Evolutionary conservation across 768 basidiomycete genomes (phyloP), one percentile per base, ranked within the genome.

Genomic region (Obba rivulosa): DNA sequence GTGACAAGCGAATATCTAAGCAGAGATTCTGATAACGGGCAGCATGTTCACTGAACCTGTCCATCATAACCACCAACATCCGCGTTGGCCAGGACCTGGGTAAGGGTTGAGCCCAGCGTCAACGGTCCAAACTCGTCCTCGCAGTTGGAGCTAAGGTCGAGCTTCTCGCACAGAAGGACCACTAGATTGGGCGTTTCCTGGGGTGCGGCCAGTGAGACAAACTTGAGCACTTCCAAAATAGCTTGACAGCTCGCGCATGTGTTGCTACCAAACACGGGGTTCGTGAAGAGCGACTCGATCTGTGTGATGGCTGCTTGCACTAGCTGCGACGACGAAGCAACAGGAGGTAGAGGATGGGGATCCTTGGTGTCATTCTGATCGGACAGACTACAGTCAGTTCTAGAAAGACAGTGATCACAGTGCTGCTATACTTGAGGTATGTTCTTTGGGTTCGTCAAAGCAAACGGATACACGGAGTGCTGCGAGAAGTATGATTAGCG

Each of bases 1-100:
- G 39, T 11, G 7, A 13, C 28, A 31, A n/a, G n/a, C n/a, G 5
- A n/a, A 24, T 14, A 24, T 11, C 25, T 18, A 8, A 3, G 17
- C 16, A 22, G 23, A 16, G n/a, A n/a, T n/a, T n/a, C n/a, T n/a
- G n/a, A n/a, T n/a, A 43, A 16, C 41, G 22, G 23, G 9, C 17
- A 34, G 20, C 24, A 8, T 18, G 4, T 17, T 35, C 36, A 57
- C 60, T 25, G 53, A 83, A 84, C 83, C 72, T 85, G 82, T 13
- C 87, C 87, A 57, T 89, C 87, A 46, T 78, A 79, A 4, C 85
- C 84, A 10, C 79, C 80, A 2, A 83, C 78, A 57, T 89, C 78
- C 7, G 85, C 82, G 52, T 81, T 82, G 11, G 84, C 78, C 34
- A 83, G 52, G 11, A 89, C 84, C 62, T 89, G 87, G 0, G 87